phyloP scores from a whole-genome alignment of 2,329 filamentous ascomycete species.

The Boeremia exigua region DNA sequence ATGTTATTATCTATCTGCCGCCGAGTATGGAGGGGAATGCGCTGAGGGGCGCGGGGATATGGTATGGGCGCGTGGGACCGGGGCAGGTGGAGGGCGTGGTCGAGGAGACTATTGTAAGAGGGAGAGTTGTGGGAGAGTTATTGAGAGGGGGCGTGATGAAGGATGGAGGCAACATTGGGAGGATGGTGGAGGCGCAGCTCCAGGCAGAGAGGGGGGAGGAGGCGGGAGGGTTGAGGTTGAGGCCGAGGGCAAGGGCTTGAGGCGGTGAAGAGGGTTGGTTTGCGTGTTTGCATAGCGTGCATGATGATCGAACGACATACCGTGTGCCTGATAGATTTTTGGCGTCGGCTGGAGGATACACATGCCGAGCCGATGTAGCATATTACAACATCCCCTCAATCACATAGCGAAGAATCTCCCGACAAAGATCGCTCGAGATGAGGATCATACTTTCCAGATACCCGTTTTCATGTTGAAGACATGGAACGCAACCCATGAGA shows the following conservation, averaged over 20 bases:
- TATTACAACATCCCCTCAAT: no score
- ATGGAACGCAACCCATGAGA: no score
- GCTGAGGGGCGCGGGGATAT: conserved; percentile 74
- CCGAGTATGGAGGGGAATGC: conserved; percentile 58
- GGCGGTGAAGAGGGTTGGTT: not conserved
- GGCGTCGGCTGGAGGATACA: no score
- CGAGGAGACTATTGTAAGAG: conserved; percentile 70
- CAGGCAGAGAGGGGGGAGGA: conserved; percentile 34
- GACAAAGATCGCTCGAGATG: no score
- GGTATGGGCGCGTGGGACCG: conserved; percentile 81
- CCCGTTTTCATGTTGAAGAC: no score
- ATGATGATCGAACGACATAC: no score
- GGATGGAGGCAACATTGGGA: conserved; percentile 35
- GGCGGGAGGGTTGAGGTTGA: conserved; percentile 26
- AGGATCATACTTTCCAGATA: no score
- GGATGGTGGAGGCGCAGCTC: conserved; percentile 42
- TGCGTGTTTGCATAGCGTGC: no score
- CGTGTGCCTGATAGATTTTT: no score
- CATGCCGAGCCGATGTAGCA: no score
- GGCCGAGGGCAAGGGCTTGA: conserved; percentile 24
- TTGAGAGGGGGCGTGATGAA: conserved; percentile 71
- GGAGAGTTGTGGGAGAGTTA: conserved; percentile 71
- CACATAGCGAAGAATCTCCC: no score
- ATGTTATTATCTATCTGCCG: conserved; percentile 81
- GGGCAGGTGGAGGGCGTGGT: conserved; percentile 78